A percentile compares a stretch with the other conserved stretches of the same genome.
These are phyloP conservation scores for Apophysomyces sp. DNA, from an alignment of 371 early-diverging fungal species.

Conservation along the genomic window DNA sequence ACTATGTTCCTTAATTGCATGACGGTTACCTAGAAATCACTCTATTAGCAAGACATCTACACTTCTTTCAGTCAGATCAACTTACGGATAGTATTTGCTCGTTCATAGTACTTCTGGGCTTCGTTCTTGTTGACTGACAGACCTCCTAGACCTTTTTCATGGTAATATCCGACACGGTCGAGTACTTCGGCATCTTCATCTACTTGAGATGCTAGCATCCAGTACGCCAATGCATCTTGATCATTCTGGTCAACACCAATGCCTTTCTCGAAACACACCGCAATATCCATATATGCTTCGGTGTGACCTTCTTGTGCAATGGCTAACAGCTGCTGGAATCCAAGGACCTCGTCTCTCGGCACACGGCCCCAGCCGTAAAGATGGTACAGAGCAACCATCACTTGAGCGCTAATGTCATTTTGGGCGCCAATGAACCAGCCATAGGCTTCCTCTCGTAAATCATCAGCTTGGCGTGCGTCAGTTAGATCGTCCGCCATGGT, in stretches of 20 bases:
- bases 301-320: constrained; percentile 16
- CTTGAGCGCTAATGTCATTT: constrained; percentile 14
- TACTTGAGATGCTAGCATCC: constrained; percentile 13
- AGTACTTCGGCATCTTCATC: constrained; percentile 17
- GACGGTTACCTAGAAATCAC: too few species aligned
- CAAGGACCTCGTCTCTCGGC: constrained; percentile 7
- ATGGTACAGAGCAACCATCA: constrained; percentile 28
- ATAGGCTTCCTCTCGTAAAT: constrained; percentile 13
- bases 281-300: constrained; percentile 17
- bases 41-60: too few species aligned
- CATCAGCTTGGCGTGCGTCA: not conserved
- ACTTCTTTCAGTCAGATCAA: not conserved
- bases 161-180: constrained; percentile 9
- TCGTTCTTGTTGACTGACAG: not conserved
- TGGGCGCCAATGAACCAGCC: constrained; percentile 11
- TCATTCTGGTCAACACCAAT: constrained; percentile 16
- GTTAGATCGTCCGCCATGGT: constrained; percentile 5
- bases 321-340: constrained; percentile 10
- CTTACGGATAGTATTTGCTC: not conserved
- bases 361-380: constrained; percentile 25
- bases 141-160: constrained; percentile 12
- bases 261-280: constrained; percentile 24
- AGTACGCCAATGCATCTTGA: constrained; percentile 14
- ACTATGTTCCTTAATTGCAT: too few species aligned
- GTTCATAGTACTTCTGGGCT: constrained; percentile 1